A percentile compares a stretch with the other conserved stretches of the same genome.
phyloP scores from a whole-genome alignment of 306 rosid genomes.

The Cucurbita moschata region DNA sequence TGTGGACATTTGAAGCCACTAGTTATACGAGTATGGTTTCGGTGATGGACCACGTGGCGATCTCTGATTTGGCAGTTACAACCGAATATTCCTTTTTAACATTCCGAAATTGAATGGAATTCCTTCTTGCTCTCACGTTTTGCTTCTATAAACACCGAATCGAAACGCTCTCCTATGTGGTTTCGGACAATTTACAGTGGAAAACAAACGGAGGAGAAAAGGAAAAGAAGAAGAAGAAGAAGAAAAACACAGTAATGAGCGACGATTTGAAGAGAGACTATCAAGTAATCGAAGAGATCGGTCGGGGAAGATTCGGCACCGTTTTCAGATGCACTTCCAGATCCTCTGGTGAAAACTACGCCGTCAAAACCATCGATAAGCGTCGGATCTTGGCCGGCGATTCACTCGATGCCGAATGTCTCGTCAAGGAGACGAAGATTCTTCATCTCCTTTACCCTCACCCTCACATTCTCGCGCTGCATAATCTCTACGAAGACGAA shows the following conservation, averaged over 20 bases:
- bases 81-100: not conserved
- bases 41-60: not conserved
- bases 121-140: not conserved
- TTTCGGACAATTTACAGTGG: not conserved
- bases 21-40: too few relatives aligned
- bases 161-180: not conserved
- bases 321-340: slow-evolving; percentile 34
- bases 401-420: slow-evolving; percentile 40
- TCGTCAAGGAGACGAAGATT: slow-evolving; percentile 42
- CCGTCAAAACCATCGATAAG: slow-evolving; percentile 52
- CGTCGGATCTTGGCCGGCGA: slow-evolving; percentile 23
- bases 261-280: slow-evolving; percentile 28
- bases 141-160: not conserved
- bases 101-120: not conserved
- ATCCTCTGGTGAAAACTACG: slow-evolving; percentile 15
- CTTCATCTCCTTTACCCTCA: slow-evolving; percentile 33
- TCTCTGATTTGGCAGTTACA: not conserved
- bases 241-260: slow-evolving; percentile 22
- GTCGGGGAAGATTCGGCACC: slow-evolving; percentile 57
- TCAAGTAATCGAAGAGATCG: slow-evolving; percentile 36
- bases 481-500: slow-evolving; percentile 40
- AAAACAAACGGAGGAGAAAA: not conserved
- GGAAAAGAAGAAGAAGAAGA: too few relatives aligned
- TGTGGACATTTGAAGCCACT: not conserved
- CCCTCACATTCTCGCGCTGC: slow-evolving; percentile 35